Conservation (phyloP, 345 rosid species). For the Eutrema heterophyllum region DNA sequence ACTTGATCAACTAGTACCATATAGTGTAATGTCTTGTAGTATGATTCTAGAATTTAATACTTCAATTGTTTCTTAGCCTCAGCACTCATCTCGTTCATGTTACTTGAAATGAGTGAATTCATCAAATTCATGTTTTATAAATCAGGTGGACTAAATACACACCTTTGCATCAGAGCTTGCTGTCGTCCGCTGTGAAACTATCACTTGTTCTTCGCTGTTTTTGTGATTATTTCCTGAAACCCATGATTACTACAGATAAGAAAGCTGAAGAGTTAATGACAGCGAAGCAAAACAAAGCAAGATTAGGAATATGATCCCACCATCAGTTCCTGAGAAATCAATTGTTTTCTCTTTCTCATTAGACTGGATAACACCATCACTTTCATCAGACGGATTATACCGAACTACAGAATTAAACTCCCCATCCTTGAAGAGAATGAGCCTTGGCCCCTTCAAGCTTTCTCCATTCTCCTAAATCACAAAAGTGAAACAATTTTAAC, state of each 20-base stretch:
- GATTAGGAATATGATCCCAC: constrained; percentile 27
- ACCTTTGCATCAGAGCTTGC: constrained; percentile 45
- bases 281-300: not conserved
- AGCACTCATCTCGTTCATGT: not conserved
- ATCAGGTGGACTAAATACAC: not conserved
- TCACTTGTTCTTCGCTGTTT: constrained; percentile 27
- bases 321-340: constrained; percentile 34
- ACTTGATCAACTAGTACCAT: constrained; percentile 3
- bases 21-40: not conserved
- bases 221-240: constrained; percentile 45
- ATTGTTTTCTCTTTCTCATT: constrained; percentile 23
- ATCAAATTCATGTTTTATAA: not conserved
- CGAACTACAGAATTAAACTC: constrained; percentile 39
- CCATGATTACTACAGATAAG: constrained; percentile 12
- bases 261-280: constrained; percentile 7
- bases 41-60: not conserved
- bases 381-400: constrained; percentile 28
- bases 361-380: constrained; percentile 21
- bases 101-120: not conserved
- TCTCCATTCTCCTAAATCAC: constrained; percentile 55
- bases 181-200: no score
- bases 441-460: constrained; percentile 67
- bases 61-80: not conserved
- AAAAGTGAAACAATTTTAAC: constrained; percentile 7
- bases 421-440: constrained; percentile 50